These are phyloP conservation scores for Eimeria tenella DNA, from an alignment of 169 alveolate genomes.

Conservation along the genomic window DNA sequence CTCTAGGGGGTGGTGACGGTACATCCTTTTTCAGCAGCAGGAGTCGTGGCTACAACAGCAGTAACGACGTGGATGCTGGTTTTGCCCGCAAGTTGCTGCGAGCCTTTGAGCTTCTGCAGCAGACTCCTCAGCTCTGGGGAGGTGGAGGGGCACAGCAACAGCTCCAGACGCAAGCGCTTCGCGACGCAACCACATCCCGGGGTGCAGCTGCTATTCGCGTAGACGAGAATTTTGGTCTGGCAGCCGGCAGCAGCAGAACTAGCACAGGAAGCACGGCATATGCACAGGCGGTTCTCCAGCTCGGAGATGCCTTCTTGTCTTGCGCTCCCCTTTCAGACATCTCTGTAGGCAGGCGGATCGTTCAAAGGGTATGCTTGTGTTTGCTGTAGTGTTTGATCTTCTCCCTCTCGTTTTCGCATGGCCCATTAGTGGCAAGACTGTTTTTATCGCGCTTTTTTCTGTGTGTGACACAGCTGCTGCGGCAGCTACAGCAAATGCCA, in stretches of 20 bases:
- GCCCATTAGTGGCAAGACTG: background rate
- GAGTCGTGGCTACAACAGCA: background rate
- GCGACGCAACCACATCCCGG: background rate
- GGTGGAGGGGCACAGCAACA: slow-evolving; percentile 67
- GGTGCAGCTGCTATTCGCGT: slow-evolving; percentile 51
- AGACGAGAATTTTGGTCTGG: background rate
- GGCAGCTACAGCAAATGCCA: slow-evolving; percentile 68
- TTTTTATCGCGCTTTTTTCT: background rate
- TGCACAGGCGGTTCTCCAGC: slow-evolving; percentile 34
- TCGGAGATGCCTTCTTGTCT: slow-evolving; percentile 27
- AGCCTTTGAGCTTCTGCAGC: slow-evolving; percentile 64
- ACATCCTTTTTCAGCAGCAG: slow-evolving; percentile 20
- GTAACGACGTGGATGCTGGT: slow-evolving; percentile 1
- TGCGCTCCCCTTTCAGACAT: slow-evolving; percentile 35
- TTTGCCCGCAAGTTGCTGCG: slow-evolving; percentile 61
- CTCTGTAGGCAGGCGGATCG: slow-evolving; percentile 32
- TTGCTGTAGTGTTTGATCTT: slow-evolving; percentile 12
- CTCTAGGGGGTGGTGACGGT: slow-evolving; percentile 1
- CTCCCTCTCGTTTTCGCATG: background rate
- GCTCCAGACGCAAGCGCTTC: slow-evolving; percentile 26
- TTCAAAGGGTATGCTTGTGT: slow-evolving; percentile 5
- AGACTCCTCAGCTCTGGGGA: slow-evolving; percentile 69
- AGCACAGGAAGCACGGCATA: slow-evolving; percentile 52
- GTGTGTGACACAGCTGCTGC: slow-evolving; percentile 54
- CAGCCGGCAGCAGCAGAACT: slow-evolving; percentile 40